phyloP scores from a whole-genome alignment of 2,329 filamentous ascomycete species.

The Cercospora sp. region DNA sequence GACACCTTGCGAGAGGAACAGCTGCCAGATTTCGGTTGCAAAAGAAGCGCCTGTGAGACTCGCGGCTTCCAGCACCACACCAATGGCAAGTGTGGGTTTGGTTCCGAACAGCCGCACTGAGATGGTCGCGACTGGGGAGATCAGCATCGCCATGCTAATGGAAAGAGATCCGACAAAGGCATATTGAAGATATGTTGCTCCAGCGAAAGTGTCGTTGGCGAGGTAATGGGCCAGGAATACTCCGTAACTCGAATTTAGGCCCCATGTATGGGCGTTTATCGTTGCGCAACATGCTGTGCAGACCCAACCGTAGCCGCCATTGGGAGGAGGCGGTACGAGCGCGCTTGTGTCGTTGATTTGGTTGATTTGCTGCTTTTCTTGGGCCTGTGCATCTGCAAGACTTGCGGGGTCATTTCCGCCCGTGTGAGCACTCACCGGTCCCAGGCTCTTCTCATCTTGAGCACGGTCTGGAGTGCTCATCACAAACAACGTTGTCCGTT shows the following conservation, averaged over 20 bases:
- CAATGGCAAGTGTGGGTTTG: constrained; percentile 62
- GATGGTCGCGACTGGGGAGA: constrained; percentile 68
- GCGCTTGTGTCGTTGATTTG: not conserved
- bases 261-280: constrained; percentile 53
- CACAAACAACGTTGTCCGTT: not conserved
- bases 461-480: constrained; percentile 1
- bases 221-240: constrained; percentile 79
- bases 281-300: constrained; percentile 49
- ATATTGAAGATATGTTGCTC: constrained; percentile 65
- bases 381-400: not conserved
- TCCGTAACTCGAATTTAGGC: constrained; percentile 57
- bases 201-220: constrained; percentile 61
- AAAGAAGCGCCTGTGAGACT: constrained; percentile 72
- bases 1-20: constrained; percentile 73
- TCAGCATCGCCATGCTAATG: constrained; percentile 64
- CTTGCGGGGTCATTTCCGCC: not conserved
- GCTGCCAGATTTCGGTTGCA: constrained; percentile 68
- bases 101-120: constrained; percentile 64
- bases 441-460: not conserved
- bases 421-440: not conserved
- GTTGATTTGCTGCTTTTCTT: not conserved
- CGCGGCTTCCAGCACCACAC: constrained; percentile 63
- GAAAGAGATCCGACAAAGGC: constrained; percentile 76
- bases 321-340: constrained; percentile 37
- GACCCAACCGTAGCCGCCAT: constrained; percentile 63